These are phyloP conservation scores for Populus alba DNA, from an alignment of 345 rosid genomes.

Conservation along the genomic window DNA sequence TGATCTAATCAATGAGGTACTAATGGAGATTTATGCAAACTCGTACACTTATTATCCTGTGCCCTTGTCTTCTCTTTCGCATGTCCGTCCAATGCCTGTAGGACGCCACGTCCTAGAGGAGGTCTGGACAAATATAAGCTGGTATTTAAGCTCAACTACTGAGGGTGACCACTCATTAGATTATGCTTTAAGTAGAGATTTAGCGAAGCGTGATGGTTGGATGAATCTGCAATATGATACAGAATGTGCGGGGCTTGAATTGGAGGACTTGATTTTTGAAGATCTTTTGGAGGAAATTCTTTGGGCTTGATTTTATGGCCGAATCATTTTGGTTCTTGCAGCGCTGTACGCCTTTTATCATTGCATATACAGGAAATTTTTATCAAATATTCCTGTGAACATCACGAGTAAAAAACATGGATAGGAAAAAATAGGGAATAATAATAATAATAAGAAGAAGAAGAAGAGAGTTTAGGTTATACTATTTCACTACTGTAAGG, in stretches of 20 bases:
- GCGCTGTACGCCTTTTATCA: background rate
- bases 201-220: slow-evolving; percentile 59
- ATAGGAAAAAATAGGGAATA: no score
- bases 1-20: slow-evolving; percentile 66
- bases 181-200: slow-evolving; percentile 45
- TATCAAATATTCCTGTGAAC: background rate
- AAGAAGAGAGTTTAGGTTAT: no score
- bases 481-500: no score
- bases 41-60: slow-evolving; percentile 55
- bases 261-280: slow-evolving; percentile 64
- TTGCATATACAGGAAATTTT: background rate
- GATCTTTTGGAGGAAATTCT: slow-evolving; percentile 63
- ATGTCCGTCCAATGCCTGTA: slow-evolving; percentile 51
- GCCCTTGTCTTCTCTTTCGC: slow-evolving; percentile 51
- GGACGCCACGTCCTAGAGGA: slow-evolving; percentile 58
- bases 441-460: no score
- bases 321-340: background rate
- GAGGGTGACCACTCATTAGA: slow-evolving; percentile 41
- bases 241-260: slow-evolving; percentile 67
- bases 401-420: no score
- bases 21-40: slow-evolving; percentile 57
- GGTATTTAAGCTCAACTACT: slow-evolving; percentile 45
- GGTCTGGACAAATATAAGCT: slow-evolving; percentile 60
- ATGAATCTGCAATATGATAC: slow-evolving; percentile 73
- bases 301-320: background rate